A percentile compares a stretch with the other conserved stretches of the same genome.
phyloP scores from a whole-genome alignment of 768 basidiomycete species.

The Tylopilus felleus region DNA sequence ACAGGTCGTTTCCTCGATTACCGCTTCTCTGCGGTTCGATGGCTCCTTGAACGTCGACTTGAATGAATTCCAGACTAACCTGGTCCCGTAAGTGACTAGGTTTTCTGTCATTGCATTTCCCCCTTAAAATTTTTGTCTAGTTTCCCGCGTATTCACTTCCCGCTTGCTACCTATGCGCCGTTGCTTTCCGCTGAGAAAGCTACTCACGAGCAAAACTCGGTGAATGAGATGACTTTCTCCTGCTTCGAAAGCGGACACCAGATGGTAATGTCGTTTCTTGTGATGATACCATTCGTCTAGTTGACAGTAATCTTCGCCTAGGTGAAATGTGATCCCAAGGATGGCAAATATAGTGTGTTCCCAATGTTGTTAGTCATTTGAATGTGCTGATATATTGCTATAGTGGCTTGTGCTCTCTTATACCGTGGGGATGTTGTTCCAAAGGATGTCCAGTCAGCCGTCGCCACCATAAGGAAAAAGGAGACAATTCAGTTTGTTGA shows the following conservation, averaged over 20 bases:
- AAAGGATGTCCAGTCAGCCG: constrained; percentile 92
- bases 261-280: constrained; percentile 55
- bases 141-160: constrained; percentile 99
- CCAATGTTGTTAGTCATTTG: not conserved
- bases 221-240: constrained; percentile 96
- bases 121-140: constrained; percentile 35
- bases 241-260: constrained; percentile 97
- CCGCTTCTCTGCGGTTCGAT: constrained; percentile 95
- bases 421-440: constrained; percentile 97
- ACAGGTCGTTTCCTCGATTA: constrained; percentile 97
- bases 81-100: constrained; percentile 78
- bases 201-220: constrained; percentile 94
- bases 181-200: constrained; percentile 95
- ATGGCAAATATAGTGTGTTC: constrained; percentile 95
- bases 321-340: constrained; percentile 89
- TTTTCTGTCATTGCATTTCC: not conserved
- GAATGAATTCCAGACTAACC: constrained; percentile 98
- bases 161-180: constrained; percentile 92
- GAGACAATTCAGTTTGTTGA: constrained; percentile 97
- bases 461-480: constrained; percentile 94
- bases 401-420: constrained; percentile 88
- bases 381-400: constrained; percentile 13
- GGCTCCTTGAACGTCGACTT: constrained; percentile 97
- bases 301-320: constrained; percentile 14
- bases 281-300: not conserved